Evolutionary conservation across 2,329 filamentous ascomycete genomes (phyloP), one percentile per base, ranked within the genome.

Genomic region (Cryphonectria carpinicola): DNA sequence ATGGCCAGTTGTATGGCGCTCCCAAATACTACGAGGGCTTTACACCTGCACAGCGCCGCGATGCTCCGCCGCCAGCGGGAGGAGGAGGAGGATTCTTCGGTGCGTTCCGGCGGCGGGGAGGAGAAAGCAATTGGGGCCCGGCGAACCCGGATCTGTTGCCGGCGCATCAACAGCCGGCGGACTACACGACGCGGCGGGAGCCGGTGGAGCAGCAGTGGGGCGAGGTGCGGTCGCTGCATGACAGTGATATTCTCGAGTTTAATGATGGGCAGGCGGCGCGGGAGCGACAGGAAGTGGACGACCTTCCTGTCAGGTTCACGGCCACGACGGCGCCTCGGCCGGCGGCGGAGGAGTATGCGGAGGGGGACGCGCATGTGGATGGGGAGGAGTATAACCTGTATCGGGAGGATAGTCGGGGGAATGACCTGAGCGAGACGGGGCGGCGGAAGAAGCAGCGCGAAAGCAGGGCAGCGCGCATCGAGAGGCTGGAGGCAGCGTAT

Each of bases 291-390:
- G 60, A 46, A 17, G 65, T 69, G 32, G 63, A 46, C 17, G 46
- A 7, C 3, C 56, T 65, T 32, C 71, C 66, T 25, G 58, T 72
- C 46, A 66, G 60, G 32, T 72, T 73, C 43, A 62, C 49, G 25
- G 63, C 68, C 28, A 73, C 72, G 28, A 73, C 72, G 14, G 72
- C 72, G 39, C 72, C 72, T 56, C 61, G 60, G 63, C 72, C 72
- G n/a, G 72, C 72, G 17, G 72, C 72, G 7, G 71, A 52, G 0
- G 58, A 67, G 56, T 73, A 72, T 61, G 64, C 58, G 17, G 72
- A 73, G 68, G 72, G 72, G 14, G 71, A 72, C 17, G 46, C 35
- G 49, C 46, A 56, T 17, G 28, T 73, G 11, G 67, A 54, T 1
- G 72, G 65, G 49, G 13, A 19, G 17, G 70, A 71, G 41, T 71